Base-by-base conservation (phyloP, 495 filamentous ascomycete species). In the Cryomyces minteri region DNA sequence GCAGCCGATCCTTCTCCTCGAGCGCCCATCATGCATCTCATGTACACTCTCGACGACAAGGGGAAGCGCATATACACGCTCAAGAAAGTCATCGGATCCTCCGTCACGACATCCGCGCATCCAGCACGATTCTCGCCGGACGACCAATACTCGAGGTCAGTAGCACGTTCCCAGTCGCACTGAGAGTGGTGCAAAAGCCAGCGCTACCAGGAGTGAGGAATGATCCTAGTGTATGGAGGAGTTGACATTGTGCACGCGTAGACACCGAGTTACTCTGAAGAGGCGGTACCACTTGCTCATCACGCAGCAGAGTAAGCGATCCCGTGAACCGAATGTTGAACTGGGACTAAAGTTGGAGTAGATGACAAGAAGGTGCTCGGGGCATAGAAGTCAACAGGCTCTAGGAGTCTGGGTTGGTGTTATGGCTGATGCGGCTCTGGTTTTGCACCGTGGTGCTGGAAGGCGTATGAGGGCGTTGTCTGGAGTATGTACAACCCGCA, bases 61-160 rank as follows among this genome's bases (percentile, higher is more conserved):
- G 87, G 86, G 68, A 84, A 86, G 66, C 80, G 85, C 50, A 56
- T 79, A 54, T 98, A 94, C 74, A 94, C 88, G 6, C 76, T 88
- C 44, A 81, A 87, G 62, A 92, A 90, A 64, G 71, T 86, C 51
- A 64, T 76, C 25, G 61, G 73, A 46, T 79, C 80, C 53, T 73
- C 84, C 54, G 81, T 94, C 58, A 92, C 92, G 55, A 92, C 88
- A 69, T 87, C 80, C 40, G 90, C 90, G 36, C 90, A 98, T 72
- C 90, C 92, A 18, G 92, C 92, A 40, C 72, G 92, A 49, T 98
- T 95, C 71, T 90, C 84, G 33, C 90, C 90, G 48, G 90, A 98
- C 67, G 90, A 98, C 70, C 92, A 90, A 68, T 94, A 88, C 68
- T 94, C 88, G 52, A 77, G 76, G 78, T 82, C 62, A 46, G 72